A percentile compares a stretch with the other conserved stretches of the same genome.
phyloP scores from a whole-genome alignment of 495 filamentous ascomycete genomes.

The Oleoguttula mirabilis region DNA sequence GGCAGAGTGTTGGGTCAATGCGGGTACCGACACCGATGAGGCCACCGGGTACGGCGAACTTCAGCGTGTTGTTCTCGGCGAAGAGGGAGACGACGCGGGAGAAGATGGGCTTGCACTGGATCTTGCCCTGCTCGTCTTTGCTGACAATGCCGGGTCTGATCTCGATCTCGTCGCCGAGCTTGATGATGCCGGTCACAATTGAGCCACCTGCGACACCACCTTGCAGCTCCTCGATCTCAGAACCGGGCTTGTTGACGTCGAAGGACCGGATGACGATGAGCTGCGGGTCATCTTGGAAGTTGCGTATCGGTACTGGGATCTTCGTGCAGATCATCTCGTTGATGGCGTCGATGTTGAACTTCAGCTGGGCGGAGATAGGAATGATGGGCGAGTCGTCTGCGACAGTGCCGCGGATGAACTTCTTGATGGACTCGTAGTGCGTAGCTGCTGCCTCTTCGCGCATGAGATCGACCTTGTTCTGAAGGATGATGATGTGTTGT shows the following conservation, averaged over 20 bases:
- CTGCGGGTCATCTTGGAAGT: conserved; percentile 81
- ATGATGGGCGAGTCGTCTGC: conserved; percentile 94
- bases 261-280: conserved; percentile 99
- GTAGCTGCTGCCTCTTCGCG: conserved; percentile 79
- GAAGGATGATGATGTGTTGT: conserved; percentile 94
- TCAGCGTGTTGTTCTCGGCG: conserved; percentile 94
- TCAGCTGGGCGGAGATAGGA: conserved; percentile 94
- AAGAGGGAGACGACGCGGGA: conserved; percentile 88
- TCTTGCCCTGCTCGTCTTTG: conserved; percentile 82
- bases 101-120: conserved; percentile 94
- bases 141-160: conserved; percentile 93
- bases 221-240: conserved; percentile 98
- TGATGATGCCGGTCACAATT: conserved; percentile 90
- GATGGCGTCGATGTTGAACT: conserved; percentile 98
- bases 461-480: conserved; percentile 99
- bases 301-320: conserved; percentile 79
- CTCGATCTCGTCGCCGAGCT: conserved; percentile 94
- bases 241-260: conserved; percentile 98
- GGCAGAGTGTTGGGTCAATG: conserved; percentile 92
- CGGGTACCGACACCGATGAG: conserved; percentile 91
- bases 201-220: conserved; percentile 96
- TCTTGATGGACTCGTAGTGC: conserved; percentile 90
- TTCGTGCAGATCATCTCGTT: conserved; percentile 86
- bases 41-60: conserved; percentile 93
- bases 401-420: conserved; percentile 95